Evolutionary conservation across 192 early-diverging fungal genomes (phyloP).

Genomic region (Paraglomus brasilianum): DNA sequence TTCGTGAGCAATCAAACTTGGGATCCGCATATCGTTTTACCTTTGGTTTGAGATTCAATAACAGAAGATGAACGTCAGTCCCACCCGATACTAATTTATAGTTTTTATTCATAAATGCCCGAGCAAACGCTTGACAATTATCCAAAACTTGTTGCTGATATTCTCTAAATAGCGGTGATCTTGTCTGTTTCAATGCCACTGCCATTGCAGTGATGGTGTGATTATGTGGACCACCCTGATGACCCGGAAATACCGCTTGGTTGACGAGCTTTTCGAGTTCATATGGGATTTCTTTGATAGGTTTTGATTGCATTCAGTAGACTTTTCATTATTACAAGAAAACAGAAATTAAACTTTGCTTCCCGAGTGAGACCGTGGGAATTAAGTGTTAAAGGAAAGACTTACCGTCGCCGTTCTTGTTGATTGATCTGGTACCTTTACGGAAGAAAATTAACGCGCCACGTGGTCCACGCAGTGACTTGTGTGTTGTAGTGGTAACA

Average conservation of each 20-base stretch:
- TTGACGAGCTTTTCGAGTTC: constrained; percentile 96
- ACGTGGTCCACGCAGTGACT: constrained; percentile 96
- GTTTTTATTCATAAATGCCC: constrained; percentile 63
- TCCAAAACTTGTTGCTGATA: constrained; percentile 90
- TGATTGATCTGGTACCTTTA: constrained; percentile 80
- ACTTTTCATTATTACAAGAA: constrained; percentile 9
- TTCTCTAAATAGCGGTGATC: constrained; percentile 78
- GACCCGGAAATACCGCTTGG: constrained; percentile 95
- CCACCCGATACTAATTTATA: constrained; percentile 90
- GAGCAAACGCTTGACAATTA: constrained; percentile 89
- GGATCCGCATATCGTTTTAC: constrained; percentile 29
- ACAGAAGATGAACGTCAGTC: constrained; percentile 93
- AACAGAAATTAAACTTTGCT: constrained; percentile 2
- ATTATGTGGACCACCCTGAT: constrained; percentile 99
- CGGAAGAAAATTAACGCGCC: constrained; percentile 99
- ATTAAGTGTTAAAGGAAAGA: constrained; percentile 1
- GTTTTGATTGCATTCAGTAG: background rate
- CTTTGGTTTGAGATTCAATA: constrained; percentile 82
- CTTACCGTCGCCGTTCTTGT: constrained; percentile 87
- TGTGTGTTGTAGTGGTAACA: constrained; percentile 99
- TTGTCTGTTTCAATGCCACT: constrained; percentile 91
- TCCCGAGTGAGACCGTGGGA: background rate
- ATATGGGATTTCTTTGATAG: constrained; percentile 64
- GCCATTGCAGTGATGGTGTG: constrained; percentile 96
- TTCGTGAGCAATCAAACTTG: too few relatives aligned